Evolutionary conservation across 345 rosid species (phyloP).

Genomic region (Gossypium anomalum): DNA sequence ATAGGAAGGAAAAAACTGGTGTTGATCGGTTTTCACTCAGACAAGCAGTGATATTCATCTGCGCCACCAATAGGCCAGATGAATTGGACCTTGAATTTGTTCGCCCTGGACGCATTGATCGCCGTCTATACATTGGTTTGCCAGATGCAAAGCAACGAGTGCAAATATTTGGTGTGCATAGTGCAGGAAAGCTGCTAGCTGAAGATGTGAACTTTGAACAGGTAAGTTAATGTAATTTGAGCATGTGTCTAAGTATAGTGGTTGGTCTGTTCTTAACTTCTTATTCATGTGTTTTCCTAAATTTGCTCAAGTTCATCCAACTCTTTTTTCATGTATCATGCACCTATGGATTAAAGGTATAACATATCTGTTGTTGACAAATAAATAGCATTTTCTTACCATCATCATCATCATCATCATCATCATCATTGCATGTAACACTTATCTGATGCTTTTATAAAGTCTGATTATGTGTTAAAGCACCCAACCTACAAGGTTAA

Average conservation of each 20-base stretch:
- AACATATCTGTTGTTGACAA: neutral
- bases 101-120: conserved; percentile 88
- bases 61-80: conserved; percentile 98
- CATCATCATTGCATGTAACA: neutral
- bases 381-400: neutral
- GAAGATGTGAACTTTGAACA: conserved; percentile 82
- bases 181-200: conserved; percentile 76
- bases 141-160: conserved; percentile 90
- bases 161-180: conserved; percentile 86
- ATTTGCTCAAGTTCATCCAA: neutral
- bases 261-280: neutral
- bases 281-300: neutral
- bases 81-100: conserved; percentile 95
- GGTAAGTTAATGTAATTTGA: conserved; percentile 31
- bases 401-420: neutral
- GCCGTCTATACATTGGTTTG: conserved; percentile 88
- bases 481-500: neutral
- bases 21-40: conserved; percentile 80
- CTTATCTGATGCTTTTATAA: neutral
- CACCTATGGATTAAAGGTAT: neutral
- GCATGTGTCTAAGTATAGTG: neutral
- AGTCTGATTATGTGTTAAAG: neutral
- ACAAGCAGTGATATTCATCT: conserved; percentile 97
- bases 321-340: neutral
- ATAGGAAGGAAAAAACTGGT: conserved; percentile 86